Percentiles rank a stretch among this genome's conserved stretches.
Evolutionary conservation across 164 flowering plant species (phyloP).

Genomic region (Amborella trichopoda): DNA sequence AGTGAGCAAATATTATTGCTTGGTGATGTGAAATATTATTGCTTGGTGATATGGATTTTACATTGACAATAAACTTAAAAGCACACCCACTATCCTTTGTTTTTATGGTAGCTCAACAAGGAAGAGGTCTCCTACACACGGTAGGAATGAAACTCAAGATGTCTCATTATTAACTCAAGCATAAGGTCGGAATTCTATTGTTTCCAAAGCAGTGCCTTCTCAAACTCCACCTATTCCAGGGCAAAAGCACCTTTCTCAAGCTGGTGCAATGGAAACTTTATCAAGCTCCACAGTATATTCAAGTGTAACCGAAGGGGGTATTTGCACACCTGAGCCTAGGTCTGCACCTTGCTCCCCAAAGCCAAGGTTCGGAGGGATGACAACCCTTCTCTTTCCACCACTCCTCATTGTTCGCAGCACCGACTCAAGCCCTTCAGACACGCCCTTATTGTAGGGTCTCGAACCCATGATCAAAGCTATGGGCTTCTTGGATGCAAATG

Average conservation of each 20-base stretch:
- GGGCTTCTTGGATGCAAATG: slow-evolving; percentile 56
- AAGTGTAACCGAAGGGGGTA: slow-evolving; percentile 67
- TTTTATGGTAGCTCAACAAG: too few relatives aligned
- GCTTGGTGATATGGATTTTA: too few relatives aligned
- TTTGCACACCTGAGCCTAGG: slow-evolving; percentile 47
- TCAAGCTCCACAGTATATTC: slow-evolving; percentile 73
- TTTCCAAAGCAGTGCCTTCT: too few relatives aligned
- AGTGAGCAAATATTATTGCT: too few relatives aligned
- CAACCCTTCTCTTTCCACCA: slow-evolving; percentile 69
- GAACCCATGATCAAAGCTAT: slow-evolving; percentile 78
- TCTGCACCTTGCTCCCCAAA: slow-evolving; percentile 80
- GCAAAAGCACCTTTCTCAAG: slow-evolving; percentile 32
- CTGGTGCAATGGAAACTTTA: slow-evolving; percentile 75
- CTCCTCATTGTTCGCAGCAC: slow-evolving; percentile 63
- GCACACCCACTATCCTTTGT: too few relatives aligned
- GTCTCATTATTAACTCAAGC: too few relatives aligned
- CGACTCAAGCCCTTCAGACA: slow-evolving; percentile 84
- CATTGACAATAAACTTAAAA: too few relatives aligned
- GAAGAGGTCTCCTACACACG: too few relatives aligned
- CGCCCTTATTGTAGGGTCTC: slow-evolving; percentile 76
- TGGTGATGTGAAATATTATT: too few relatives aligned
- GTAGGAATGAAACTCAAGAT: too few relatives aligned
- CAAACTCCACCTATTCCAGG: too few relatives aligned
- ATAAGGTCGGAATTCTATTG: too few relatives aligned
- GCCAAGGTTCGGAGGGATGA: slow-evolving; percentile 56